A percentile compares a stretch with the other conserved stretches of the same genome.
These are phyloP conservation scores for Triticum timopheevii DNA, from an alignment of 176 grass and related monocot species.

Conservation along the genomic window DNA sequence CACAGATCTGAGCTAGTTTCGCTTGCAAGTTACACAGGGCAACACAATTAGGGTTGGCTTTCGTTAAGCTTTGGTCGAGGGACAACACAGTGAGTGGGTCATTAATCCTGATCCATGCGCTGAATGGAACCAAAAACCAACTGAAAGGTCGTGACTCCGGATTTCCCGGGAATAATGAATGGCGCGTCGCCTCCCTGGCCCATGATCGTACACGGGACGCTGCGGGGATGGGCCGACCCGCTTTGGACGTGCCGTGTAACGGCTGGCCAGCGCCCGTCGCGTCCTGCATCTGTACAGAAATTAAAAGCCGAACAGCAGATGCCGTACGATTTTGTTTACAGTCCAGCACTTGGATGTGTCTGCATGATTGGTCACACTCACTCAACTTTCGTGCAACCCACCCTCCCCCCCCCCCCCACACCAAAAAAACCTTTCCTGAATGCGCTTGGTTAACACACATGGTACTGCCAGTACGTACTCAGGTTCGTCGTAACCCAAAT, in stretches of 20 bases:
- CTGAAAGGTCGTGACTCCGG: constrained; percentile 18
- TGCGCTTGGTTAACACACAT: no score
- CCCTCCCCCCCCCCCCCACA: no score
- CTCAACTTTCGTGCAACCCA: no score
- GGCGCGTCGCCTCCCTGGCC: background rate
- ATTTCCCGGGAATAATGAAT: constrained; percentile 49
- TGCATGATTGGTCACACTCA: background rate
- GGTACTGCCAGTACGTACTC: no score
- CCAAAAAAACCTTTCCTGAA: no score
- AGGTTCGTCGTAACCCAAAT: no score
- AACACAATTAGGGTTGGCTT: background rate
- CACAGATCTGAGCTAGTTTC: background rate
- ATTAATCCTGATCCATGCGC: constrained; percentile 32
- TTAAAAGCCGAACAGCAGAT: background rate
- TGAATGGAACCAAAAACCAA: constrained; percentile 42
- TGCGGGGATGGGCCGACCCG: background rate
- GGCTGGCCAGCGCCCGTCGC: background rate
- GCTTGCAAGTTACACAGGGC: constrained; percentile 20
- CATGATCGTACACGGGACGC: constrained; percentile 26
- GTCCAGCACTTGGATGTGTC: background rate
- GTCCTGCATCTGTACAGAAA: background rate
- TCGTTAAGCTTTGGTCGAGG: background rate
- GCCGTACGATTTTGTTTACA: constrained; percentile 10
- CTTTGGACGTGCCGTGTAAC: constrained; percentile 31
- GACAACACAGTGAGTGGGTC: constrained; percentile 25